Evolutionary conservation across 2,329 filamentous ascomycete species (phyloP).

Genomic region (Fusarium sp.): DNA sequence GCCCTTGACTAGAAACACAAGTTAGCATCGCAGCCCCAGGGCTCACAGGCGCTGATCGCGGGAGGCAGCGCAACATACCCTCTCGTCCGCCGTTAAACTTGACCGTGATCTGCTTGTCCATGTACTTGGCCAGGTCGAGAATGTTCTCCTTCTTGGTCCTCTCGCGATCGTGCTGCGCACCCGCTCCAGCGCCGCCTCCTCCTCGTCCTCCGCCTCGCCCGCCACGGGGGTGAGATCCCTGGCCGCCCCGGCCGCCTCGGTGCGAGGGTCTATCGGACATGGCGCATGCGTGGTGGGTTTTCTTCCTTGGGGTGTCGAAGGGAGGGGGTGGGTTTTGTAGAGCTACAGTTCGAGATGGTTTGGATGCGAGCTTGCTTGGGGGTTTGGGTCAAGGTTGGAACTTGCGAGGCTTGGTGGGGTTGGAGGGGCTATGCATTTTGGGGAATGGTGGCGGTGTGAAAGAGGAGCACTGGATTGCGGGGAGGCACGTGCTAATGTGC

Average conservation of each 20-base stretch:
- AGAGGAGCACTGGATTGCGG: background rate
- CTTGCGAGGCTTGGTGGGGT: conserved; percentile 39
- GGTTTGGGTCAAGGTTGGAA: conserved; percentile 31
- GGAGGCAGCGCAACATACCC: conserved; percentile 62
- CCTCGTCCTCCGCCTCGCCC: conserved; percentile 61
- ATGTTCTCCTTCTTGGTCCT: conserved; percentile 99
- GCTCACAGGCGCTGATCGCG: background rate
- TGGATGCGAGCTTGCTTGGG: conserved; percentile 26
- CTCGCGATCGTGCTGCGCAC: conserved; percentile 66
- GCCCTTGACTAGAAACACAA: conserved; percentile 74
- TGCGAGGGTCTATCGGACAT: conserved; percentile 66
- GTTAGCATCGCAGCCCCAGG: conserved; percentile 17
- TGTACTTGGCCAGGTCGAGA: conserved; percentile 92
- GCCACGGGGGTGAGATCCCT: conserved; percentile 55
- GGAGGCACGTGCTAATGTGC: background rate
- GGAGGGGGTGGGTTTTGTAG: conserved; percentile 6
- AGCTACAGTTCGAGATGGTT: conserved; percentile 8
- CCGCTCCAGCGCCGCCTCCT: conserved; percentile 58
- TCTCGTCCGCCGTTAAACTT: conserved; percentile 97
- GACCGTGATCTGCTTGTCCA: conserved; percentile 95
- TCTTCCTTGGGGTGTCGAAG: conserved; percentile 14
- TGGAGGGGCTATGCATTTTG: conserved; percentile 14
- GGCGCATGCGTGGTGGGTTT: conserved; percentile 40
- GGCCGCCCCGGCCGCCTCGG: conserved; percentile 59
- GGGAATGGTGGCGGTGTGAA: background rate